Evolutionary conservation across 257 asterid genomes (phyloP).

Genomic region (Nicotiana undulata): DNA sequence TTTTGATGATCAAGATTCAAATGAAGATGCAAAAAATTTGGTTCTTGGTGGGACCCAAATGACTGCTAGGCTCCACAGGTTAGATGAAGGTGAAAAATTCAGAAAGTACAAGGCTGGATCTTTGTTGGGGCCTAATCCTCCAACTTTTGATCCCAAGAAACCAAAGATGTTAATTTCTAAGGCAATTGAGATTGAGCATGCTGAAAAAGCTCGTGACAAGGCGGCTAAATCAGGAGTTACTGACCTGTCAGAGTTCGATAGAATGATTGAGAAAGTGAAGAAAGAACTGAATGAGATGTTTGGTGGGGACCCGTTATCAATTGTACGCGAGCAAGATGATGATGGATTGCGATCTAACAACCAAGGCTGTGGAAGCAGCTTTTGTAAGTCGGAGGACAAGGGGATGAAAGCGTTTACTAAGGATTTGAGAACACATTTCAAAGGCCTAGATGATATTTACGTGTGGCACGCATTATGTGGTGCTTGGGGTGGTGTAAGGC

Average conservation of each 20-base stretch:
- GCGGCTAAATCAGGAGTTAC: constrained; percentile 33
- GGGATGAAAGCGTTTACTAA: neutral
- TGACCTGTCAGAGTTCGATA: constrained; percentile 30
- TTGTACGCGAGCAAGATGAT: constrained; percentile 51
- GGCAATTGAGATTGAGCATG: constrained; percentile 66
- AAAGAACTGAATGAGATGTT: constrained; percentile 41
- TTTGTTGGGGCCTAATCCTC: constrained; percentile 29
- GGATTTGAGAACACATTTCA: neutral
- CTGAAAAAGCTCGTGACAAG: constrained; percentile 53
- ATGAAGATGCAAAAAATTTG: constrained; percentile 29
- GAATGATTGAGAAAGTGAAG: constrained; percentile 18
- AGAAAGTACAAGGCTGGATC: constrained; percentile 32
- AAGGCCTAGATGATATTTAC: constrained; percentile 33
- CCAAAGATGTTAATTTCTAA: constrained; percentile 56
- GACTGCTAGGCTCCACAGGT: constrained; percentile 22
- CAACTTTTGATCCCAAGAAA: constrained; percentile 45
- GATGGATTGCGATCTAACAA: constrained; percentile 9
- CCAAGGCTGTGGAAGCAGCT: neutral
- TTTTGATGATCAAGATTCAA: constrained; percentile 28
- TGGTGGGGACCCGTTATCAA: constrained; percentile 20
- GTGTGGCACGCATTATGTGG: constrained; percentile 90
- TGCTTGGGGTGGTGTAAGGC: constrained; percentile 70
- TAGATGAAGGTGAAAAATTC: constrained; percentile 6
- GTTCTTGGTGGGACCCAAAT: constrained; percentile 36
- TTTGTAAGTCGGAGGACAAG: neutral